Percentiles rank a stretch among this genome's conserved stretches.
Conservation (phyloP, 2,329 filamentous ascomycete genomes). For the Fusarium keratoplasticum region DNA sequence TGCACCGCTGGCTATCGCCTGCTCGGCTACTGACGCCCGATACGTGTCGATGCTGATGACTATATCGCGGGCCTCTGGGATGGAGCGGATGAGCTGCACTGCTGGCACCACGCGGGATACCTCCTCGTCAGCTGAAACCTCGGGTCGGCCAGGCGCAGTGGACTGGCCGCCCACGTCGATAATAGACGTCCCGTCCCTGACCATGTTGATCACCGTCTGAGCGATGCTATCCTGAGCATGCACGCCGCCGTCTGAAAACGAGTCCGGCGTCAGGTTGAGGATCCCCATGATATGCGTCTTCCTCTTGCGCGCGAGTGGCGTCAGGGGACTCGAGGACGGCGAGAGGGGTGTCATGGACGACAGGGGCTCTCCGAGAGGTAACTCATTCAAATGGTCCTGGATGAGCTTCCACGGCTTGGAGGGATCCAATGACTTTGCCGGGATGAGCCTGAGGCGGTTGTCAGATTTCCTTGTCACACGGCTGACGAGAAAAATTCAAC, state of each 20-base stretch:
- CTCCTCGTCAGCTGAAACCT: constrained; percentile 80
- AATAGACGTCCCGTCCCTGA: constrained; percentile 80
- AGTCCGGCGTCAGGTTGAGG: constrained; percentile 94
- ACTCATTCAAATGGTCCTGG: constrained; percentile 70
- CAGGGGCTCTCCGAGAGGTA: constrained; percentile 62
- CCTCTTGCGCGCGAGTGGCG: constrained; percentile 67
- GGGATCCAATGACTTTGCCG: constrained; percentile 63
- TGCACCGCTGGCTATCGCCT: constrained; percentile 81
- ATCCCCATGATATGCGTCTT: constrained; percentile 91
- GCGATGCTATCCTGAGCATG: constrained; percentile 68
- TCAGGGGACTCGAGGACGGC: constrained; percentile 61
- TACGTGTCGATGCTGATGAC: constrained; percentile 94
- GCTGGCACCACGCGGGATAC: constrained; percentile 80
- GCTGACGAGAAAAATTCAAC: constrained; percentile 36
- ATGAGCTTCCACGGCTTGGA: constrained; percentile 69
- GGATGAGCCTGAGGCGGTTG: constrained; percentile 61
- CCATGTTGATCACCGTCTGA: constrained; percentile 69
- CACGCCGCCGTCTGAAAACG: constrained; percentile 90
- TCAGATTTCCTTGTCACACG: constrained; percentile 2
- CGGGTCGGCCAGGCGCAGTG: constrained; percentile 79
- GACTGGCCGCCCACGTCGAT: constrained; percentile 96
- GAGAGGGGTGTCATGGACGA: constrained; percentile 70
- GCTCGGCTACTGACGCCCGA: constrained; percentile 82
- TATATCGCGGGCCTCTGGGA: constrained; percentile 71
- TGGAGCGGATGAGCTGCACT: constrained; percentile 77